Percentiles rank a stretch among this genome's conserved stretches.
phyloP scores from a whole-genome alignment of 2,329 filamentous ascomycete species.

The Pseudocercospora cruenta region DNA sequence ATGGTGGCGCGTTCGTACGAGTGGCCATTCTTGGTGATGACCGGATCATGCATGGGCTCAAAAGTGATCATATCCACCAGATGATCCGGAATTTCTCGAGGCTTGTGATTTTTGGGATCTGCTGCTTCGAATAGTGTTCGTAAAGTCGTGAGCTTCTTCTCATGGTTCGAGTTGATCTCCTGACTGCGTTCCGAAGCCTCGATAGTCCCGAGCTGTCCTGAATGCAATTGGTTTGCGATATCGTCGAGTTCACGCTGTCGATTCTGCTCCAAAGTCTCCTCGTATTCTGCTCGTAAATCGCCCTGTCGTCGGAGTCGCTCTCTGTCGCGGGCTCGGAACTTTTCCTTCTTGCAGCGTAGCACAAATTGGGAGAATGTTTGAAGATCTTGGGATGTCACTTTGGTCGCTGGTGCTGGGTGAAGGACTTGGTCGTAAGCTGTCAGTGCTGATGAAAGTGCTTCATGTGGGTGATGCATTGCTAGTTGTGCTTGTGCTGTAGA shows the following conservation, averaged over 20 bases:
- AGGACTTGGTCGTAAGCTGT: slow-evolving; percentile 66
- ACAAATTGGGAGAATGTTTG: slow-evolving; percentile 68
- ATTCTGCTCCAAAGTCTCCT: slow-evolving; percentile 56
- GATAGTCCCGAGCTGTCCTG: slow-evolving; percentile 45
- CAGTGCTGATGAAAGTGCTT: slow-evolving; percentile 71
- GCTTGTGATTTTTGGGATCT: slow-evolving; percentile 48
- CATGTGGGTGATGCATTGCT: slow-evolving; percentile 70
- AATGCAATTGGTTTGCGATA: slow-evolving; percentile 35
- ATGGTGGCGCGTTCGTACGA: slow-evolving; percentile 88
- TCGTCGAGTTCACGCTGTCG: slow-evolving; percentile 48
- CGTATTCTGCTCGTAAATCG: slow-evolving; percentile 64
- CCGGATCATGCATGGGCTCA: slow-evolving; percentile 47
- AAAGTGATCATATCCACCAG: slow-evolving; percentile 65
- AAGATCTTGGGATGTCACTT: slow-evolving; percentile 38
- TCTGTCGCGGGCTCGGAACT: slow-evolving; percentile 77
- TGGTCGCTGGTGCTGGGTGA: slow-evolving; percentile 63
- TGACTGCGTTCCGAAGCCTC: slow-evolving; percentile 53
- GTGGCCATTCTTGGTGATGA: slow-evolving; percentile 77
- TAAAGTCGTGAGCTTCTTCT: slow-evolving; percentile 49
- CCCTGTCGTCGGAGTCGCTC: slow-evolving; percentile 59
- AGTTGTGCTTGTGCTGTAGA: slow-evolving; percentile 73
- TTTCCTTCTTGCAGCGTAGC: slow-evolving; percentile 78
- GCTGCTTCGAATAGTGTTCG: slow-evolving; percentile 52
- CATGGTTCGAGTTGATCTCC: slow-evolving; percentile 47
- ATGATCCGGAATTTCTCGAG: slow-evolving; percentile 72